A percentile compares a stretch with the other conserved stretches of the same genome.
These are phyloP conservation scores for Podaxis pistillaris DNA, from an alignment of 768 basidiomycete genomes.

Conservation along the genomic window DNA sequence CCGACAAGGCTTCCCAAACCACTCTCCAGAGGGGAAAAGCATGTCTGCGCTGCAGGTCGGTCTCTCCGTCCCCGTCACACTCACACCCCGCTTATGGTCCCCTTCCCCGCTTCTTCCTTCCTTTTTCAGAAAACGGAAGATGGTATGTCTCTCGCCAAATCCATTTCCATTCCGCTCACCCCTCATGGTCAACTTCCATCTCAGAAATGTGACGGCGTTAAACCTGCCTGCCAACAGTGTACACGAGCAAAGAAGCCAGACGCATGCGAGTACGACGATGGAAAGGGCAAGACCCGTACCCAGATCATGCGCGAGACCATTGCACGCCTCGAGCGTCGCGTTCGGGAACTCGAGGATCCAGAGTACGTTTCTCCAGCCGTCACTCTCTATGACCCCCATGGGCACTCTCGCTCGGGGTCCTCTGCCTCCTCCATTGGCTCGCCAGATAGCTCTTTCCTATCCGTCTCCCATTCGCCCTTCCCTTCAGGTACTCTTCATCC, in stretches of 20 bases:
- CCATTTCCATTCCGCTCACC: not conserved
- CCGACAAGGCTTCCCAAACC: slow-evolving; percentile 33
- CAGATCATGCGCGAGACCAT: slow-evolving; percentile 80
- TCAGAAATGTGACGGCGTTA: slow-evolving; percentile 75
- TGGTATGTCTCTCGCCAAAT: slow-evolving; percentile 38
- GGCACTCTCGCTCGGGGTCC: slow-evolving; percentile 49
- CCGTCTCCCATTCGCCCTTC: slow-evolving; percentile 59
- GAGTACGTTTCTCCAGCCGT: slow-evolving; percentile 70
- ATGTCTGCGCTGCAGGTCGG: slow-evolving; percentile 70
- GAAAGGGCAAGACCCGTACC: slow-evolving; percentile 79
- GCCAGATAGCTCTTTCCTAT: slow-evolving; percentile 48
- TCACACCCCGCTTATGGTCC: slow-evolving; percentile 16
- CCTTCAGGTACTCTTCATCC: slow-evolving; percentile 42
- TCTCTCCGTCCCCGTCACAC: not conserved
- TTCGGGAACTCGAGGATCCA: slow-evolving; percentile 74
- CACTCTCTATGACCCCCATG: slow-evolving; percentile 67
- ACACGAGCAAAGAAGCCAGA: slow-evolving; percentile 74
- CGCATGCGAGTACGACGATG: slow-evolving; percentile 79
- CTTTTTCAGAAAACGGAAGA: slow-evolving; percentile 60
- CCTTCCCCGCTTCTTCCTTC: slow-evolving; percentile 13
- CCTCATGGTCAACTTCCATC: slow-evolving; percentile 15
- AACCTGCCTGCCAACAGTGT: slow-evolving; percentile 80
- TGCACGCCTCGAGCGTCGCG: slow-evolving; percentile 64
- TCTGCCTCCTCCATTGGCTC: slow-evolving; percentile 56
- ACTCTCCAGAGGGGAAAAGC: slow-evolving; percentile 69